Base-by-base conservation (phyloP, 1,139 yeast genomes). In the Blastobotrys buckinghamii region DNA sequence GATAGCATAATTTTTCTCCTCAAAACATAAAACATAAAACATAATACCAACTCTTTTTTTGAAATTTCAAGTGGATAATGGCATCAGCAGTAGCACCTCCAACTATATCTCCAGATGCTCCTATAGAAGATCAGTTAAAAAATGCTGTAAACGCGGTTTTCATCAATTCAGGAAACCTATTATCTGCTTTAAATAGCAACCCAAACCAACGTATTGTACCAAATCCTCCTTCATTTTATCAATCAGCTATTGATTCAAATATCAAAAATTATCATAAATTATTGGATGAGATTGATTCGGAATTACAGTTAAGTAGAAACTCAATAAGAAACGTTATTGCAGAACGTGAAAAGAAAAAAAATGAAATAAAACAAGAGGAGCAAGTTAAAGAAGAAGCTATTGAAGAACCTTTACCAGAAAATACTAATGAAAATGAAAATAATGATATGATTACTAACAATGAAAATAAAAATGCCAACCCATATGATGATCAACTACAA, bases 201-300 rank as follows among this genome's bases (percentile, higher is more conserved):
- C 52, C 54, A 17, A 40, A 47, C 24, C 56, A 54, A 36, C 54
- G 55, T 22, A 57, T 57, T 9, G 54, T 60, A 1, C 62, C 62
- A 6, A 60, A 60, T 43, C 59, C 63, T 6, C 59, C 62, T 2
- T 47, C 55, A 9, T 50, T 52, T 20, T 48, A 60, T 20, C 63
- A 59, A 46, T 40, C 50, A 8, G 47, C 59, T 5, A 54, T 60
- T 16, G 60, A 60, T 47, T 51, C 48, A 10, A 56, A 55, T 35
- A 48, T 60, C 15, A 45, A 53, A 16, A 42, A 42, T 22, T 60
- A 52, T 48, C 62, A 60, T 38, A 34, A 51, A 8, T 45, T 57
- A 1, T 49, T 60, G 39, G 64, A 60, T 41, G 55, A 56, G 35
- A 47, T 55, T 16, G 61, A 59, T 27, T 49, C 58, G 13, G 59